Conservation (phyloP, 495 filamentous ascomycete species). For the Ascodesmis nigricans region DNA sequence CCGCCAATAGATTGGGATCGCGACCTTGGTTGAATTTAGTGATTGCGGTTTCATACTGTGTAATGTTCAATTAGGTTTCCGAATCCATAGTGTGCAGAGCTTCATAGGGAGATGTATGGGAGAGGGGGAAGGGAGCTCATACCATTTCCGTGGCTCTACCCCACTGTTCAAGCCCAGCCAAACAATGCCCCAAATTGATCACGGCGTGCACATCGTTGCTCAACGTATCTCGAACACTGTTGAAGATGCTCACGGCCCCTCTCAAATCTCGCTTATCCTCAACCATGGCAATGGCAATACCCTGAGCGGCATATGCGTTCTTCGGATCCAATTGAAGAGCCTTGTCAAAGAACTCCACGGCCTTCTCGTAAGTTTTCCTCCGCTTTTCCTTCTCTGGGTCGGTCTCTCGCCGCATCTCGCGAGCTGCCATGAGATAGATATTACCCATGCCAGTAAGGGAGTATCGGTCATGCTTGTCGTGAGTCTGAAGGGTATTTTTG, state of each 20-base stretch:
- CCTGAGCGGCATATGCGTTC: constrained; percentile 91
- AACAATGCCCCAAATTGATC: constrained; percentile 82
- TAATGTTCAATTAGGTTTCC: not conserved
- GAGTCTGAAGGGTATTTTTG: constrained; percentile 82
- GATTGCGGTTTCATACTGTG: constrained; percentile 67
- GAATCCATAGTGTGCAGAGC: not conserved
- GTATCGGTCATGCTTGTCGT: constrained; percentile 93
- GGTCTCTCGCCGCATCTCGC: constrained; percentile 80
- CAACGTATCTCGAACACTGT: constrained; percentile 69
- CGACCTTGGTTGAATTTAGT: constrained; percentile 51
- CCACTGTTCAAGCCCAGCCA: constrained; percentile 71
- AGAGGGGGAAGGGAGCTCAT: constrained; percentile 17
- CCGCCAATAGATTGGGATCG: constrained; percentile 66
- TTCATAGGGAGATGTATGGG: not conserved
- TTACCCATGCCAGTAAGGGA: constrained; percentile 93
- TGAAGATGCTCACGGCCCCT: constrained; percentile 60
- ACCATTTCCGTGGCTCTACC: constrained; percentile 64
- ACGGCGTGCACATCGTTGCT: constrained; percentile 58
- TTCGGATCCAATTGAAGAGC: constrained; percentile 74
- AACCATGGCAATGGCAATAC: constrained; percentile 75
- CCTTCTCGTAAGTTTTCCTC: constrained; percentile 61
- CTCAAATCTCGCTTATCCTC: constrained; percentile 80
- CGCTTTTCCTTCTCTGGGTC: constrained; percentile 80
- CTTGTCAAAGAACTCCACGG: constrained; percentile 97
- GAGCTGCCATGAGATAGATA: constrained; percentile 57